These are phyloP conservation scores for Myotisia sp. DNA, from an alignment of 2,329 filamentous ascomycete genomes.

Conservation along the genomic window DNA sequence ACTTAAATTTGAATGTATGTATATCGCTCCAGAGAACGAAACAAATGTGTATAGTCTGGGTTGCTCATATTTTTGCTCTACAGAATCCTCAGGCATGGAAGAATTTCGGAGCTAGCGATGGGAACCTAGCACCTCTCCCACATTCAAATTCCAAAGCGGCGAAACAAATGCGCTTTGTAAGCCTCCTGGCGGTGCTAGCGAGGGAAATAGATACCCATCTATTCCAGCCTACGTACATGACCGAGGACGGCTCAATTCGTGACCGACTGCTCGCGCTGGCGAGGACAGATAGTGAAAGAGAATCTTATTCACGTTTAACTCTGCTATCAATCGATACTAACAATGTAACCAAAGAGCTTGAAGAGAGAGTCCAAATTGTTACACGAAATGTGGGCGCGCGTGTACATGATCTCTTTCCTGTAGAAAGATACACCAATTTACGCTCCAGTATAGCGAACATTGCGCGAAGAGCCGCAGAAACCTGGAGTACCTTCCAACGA, in stretches of 20 bases:
- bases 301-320: not conserved
- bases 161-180: not conserved
- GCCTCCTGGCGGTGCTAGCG: not conserved
- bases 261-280: not conserved
- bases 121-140: not conserved
- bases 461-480: not conserved
- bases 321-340: not conserved
- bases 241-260: not conserved
- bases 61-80: too few relatives aligned
- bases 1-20: not conserved
- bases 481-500: not conserved
- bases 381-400: not conserved
- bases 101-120: not conserved
- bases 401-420: not conserved
- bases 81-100: not conserved
- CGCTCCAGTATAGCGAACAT: not conserved
- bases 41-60: too few relatives aligned
- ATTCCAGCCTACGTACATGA: not conserved
- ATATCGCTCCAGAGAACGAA: not conserved
- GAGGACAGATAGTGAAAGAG: not conserved
- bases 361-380: not conserved
- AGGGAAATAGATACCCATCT: not conserved
- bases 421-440: not conserved
- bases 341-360: not conserved
- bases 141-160: not conserved